Evolutionary conservation across 345 rosid species (phyloP).

Genomic region (Populus pruinosa): DNA sequence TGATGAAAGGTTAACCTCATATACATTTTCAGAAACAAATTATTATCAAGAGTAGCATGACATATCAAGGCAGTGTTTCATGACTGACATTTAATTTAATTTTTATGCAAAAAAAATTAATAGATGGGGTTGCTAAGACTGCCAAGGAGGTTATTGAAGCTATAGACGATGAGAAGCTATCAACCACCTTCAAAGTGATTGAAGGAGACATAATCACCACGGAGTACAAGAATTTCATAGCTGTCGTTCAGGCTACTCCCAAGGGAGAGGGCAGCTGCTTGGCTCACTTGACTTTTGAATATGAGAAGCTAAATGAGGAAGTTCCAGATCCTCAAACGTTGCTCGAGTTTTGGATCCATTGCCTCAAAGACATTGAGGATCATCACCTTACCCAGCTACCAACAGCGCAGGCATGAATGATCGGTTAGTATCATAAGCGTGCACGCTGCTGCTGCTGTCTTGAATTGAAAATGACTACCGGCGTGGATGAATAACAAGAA

Average conservation of each 20-base stretch:
- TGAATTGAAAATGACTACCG: no score
- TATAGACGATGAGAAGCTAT: constrained; percentile 31
- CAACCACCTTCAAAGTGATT: constrained; percentile 28
- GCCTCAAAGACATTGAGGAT: constrained; percentile 21
- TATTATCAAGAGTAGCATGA: no score
- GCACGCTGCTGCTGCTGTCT: no score
- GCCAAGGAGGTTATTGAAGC: constrained; percentile 39
- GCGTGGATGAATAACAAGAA: no score
- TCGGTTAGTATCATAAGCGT: no score
- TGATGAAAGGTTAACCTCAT: no score
- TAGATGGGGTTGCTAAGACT: constrained; percentile 5
- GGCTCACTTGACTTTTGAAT: neutral
- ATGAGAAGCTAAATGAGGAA: neutral
- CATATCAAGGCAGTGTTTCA: no score
- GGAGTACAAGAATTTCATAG: constrained; percentile 22
- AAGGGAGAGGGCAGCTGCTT: constrained; percentile 4
- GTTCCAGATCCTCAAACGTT: constrained; percentile 14
- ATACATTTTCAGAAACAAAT: no score
- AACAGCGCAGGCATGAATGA: neutral
- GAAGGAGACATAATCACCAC: constrained; percentile 39
- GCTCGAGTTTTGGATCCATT: neutral
- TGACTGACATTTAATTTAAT: no score
- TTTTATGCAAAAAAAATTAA: neutral
- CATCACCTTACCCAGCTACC: neutral
- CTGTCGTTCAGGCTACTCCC: constrained; percentile 17